Evolutionary conservation across 495 filamentous ascomycete genomes (phyloP), one percentile per base, ranked within the genome.

Genomic region (Aeminium ludgeri): DNA sequence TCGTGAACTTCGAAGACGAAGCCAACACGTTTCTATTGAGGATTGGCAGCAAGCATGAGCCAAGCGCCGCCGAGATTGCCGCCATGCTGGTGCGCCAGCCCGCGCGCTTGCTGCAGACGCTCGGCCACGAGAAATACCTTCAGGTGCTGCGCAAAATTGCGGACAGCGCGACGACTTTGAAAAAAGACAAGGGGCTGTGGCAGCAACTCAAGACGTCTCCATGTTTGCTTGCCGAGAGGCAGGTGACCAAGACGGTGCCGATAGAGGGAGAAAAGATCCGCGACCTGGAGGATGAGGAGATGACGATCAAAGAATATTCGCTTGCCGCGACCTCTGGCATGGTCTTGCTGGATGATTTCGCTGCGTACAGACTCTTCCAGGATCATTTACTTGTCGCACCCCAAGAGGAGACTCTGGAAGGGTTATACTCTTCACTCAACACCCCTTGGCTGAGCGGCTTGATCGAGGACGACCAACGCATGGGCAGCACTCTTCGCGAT

Each of bases 11-110:
- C 60, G 85, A 86, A 2, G 57, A 68, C 38, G 74, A 86, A 52
- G 87, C 84, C 2, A 94, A 96, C 50, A 63, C 78, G 0, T 96
- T 99, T 53, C 64, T 99, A 5, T 66, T 85, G 49, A 77, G 78
- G 37, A 79, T 82, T 41, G 91, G 91, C 2, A 85, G 85, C 3
- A 95, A 87, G 55, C 70, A 73, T 38, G 87, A 96, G 54, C 91
- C 91, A 0, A 92, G 76, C 1, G 86, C 78, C 40, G 54, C 65
- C 10, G 89, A 99, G 57, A 67, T 99, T 52, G 86, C 86, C 2
- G 65, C 70, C 8, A 70, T 86, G 54, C 65, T 87, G 25, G 81
- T 79, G 20, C 67, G 65, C 42, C 82, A 92, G 52, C 87, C 89
- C 5, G 79, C 78, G 2, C 69, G 76, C 36, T 62, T 96, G 20